Evolutionary conservation across 2,329 filamentous ascomycete species (phyloP).

Genomic region (Aspergillus brasiliensis): DNA sequence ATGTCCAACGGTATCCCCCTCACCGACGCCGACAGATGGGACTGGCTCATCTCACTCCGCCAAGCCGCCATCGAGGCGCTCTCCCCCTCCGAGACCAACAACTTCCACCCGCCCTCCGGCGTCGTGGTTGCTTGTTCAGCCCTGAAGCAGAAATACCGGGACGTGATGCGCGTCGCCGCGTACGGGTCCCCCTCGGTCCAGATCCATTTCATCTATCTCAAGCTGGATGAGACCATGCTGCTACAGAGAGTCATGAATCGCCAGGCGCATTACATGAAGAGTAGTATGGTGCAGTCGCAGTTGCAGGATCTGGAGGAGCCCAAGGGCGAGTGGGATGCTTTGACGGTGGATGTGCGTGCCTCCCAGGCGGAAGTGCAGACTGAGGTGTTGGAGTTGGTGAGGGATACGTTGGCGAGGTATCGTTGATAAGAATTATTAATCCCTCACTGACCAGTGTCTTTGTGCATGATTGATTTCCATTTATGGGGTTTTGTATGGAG

Average conservation of each 20-base stretch:
- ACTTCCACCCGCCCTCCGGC: constrained; percentile 59
- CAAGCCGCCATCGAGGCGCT: constrained; percentile 61
- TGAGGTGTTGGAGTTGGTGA: constrained; percentile 61
- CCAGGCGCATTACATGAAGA: constrained; percentile 92
- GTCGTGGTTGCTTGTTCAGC: constrained; percentile 97
- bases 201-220: constrained; percentile 91
- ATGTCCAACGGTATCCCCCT: constrained; percentile 84
- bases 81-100: constrained; percentile 36
- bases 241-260: constrained; percentile 73
- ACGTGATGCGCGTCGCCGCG: constrained; percentile 79
- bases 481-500: not conserved
- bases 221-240: constrained; percentile 73
- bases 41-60: constrained; percentile 84
- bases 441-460: too few species aligned
- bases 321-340: constrained; percentile 70
- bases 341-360: constrained; percentile 65
- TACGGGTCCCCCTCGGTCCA: constrained; percentile 73
- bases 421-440: constrained; percentile 19
- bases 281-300: constrained; percentile 92
- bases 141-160: constrained; percentile 94
- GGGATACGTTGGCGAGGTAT: constrained; percentile 55
- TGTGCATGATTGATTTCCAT: not conserved
- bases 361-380: constrained; percentile 60
- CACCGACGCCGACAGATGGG: constrained; percentile 93
- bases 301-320: constrained; percentile 86